Base-by-base conservation (phyloP, 2,329 filamentous ascomycete species). In the Alternaria ethzedia region DNA sequence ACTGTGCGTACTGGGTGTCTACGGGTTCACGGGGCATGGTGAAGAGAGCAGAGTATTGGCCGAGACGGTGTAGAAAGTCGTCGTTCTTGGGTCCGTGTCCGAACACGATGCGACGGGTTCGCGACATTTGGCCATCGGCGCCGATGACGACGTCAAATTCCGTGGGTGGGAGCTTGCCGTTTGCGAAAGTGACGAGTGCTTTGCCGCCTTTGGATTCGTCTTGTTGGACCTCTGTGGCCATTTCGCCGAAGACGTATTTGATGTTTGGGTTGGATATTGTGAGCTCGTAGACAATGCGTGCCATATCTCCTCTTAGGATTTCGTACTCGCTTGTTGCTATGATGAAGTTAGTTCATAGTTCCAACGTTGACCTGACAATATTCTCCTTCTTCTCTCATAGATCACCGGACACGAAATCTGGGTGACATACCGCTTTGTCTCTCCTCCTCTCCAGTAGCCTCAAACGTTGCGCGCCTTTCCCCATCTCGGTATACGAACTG, bases 221-320 rank as follows among this genome's bases (percentile, higher is more conserved):
- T 25, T 52, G 49, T 36, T 52, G 17, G 8, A 83, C 72, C 5
- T 67, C 69, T 12, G 64, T 61, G 23, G 75, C 58, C 28, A 66
- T 68, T 20, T 72, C 77, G n/a, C 74, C 77, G 49, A 82, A 82
- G 2, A 79, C 49, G 51, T 80, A 79, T 15, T 73, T 68, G 9
- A 80, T 73, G 6, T 74, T 57, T 6, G 72, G 54, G 11, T 64
- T 54, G 49, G 74, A 21, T 21, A 66, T 57, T 55, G 78, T 81
- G 2, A 75, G 77, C 13, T 86, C 80, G 67, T 85, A 84, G 1
- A 89, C 71, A 3, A 89, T 77, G 11, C 78, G 74, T 5, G 83
- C 82, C n/a, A 90, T 70, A 56, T 88, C 85, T 0, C 85, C 86
- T 9, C 87, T 80, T 82, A 90, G 85, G 52, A 90, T 85, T 77